Evolutionary conservation across 202 grass and related monocot species (phyloP).

Genomic region (Cymbopogon flexuosus): DNA sequence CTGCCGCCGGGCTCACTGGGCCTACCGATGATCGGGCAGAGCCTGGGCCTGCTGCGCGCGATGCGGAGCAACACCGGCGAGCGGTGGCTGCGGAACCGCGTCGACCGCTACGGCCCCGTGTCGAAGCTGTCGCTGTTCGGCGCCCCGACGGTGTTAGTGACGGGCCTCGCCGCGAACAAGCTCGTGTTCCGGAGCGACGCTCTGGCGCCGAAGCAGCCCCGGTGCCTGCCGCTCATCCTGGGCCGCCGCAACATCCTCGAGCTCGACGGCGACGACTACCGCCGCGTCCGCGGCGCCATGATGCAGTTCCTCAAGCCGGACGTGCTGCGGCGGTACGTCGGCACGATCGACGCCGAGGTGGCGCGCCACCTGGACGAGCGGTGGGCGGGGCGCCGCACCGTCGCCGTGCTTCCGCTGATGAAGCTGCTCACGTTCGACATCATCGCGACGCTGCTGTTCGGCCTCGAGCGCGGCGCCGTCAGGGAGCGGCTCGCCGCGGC

Average conservation of each 20-base stretch:
- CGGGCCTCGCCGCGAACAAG: slow-evolving; percentile 41
- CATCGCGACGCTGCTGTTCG: slow-evolving; percentile 38
- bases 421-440: slow-evolving; percentile 41
- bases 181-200: slow-evolving; percentile 32
- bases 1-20: slow-evolving; percentile 56
- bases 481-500: slow-evolving; percentile 19
- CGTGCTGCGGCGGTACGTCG: slow-evolving; percentile 42
- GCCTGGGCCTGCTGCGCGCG: slow-evolving; percentile 46
- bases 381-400: slow-evolving; percentile 13
- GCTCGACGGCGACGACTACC: slow-evolving; percentile 42
- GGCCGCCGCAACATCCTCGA: slow-evolving; percentile 41
- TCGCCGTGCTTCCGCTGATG: slow-evolving; percentile 34
- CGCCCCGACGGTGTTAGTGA: slow-evolving; percentile 34
- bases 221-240: slow-evolving; percentile 27
- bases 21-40: slow-evolving; percentile 50
- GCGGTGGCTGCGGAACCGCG: slow-evolving; percentile 23
- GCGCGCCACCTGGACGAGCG: slow-evolving; percentile 28
- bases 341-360: slow-evolving; percentile 41
- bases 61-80: slow-evolving; percentile 45
- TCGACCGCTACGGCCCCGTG: slow-evolving; percentile 39
- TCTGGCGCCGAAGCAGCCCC: slow-evolving; percentile 38
- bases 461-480: slow-evolving; percentile 20
- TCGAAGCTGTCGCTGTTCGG: slow-evolving; percentile 61
- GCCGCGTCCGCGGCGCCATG: slow-evolving; percentile 36
- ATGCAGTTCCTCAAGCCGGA: slow-evolving; percentile 49